Conservation (phyloP, 495 filamentous ascomycete species). For the Penicillium crystallinum region DNA sequence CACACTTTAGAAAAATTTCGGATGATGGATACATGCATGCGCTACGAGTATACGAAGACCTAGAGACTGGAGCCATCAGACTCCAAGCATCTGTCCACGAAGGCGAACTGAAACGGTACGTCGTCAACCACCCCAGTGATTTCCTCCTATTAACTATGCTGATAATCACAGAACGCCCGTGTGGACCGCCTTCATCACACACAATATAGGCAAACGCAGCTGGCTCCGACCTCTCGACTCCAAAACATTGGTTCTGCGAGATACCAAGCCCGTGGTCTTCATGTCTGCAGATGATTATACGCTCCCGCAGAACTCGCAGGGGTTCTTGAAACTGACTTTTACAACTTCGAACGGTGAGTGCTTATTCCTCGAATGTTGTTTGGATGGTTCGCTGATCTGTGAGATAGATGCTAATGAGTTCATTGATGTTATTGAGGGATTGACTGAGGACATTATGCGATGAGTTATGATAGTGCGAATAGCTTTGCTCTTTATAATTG, state of each 20-base stretch:
- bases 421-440: slow-evolving; percentile 21
- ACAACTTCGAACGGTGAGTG: slow-evolving; percentile 25
- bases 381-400: not conserved
- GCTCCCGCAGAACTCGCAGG: slow-evolving; percentile 27
- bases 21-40: slow-evolving; percentile 68
- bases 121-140: not conserved
- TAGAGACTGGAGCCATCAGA: slow-evolving; percentile 53
- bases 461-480: not conserved
- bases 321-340: slow-evolving; percentile 41
- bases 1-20: slow-evolving; percentile 54
- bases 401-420: slow-evolving; percentile 37
- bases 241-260: slow-evolving; percentile 54
- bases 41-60: slow-evolving; percentile 66
- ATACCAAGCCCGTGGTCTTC: slow-evolving; percentile 59
- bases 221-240: slow-evolving; percentile 52
- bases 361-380: not conserved
- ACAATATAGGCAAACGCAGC: slow-evolving; percentile 47
- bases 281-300: slow-evolving; percentile 49
- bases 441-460: not conserved
- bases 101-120: slow-evolving; percentile 39
- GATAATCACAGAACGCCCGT: slow-evolving; percentile 46
- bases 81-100: slow-evolving; percentile 48
- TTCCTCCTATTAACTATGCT: not conserved
- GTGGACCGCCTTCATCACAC: slow-evolving; percentile 74
- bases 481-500: not conserved